Evolutionary conservation across 768 basidiomycete genomes (phyloP), one percentile per base, ranked within the genome.

Genomic region (Suillus hirtellus): DNA sequence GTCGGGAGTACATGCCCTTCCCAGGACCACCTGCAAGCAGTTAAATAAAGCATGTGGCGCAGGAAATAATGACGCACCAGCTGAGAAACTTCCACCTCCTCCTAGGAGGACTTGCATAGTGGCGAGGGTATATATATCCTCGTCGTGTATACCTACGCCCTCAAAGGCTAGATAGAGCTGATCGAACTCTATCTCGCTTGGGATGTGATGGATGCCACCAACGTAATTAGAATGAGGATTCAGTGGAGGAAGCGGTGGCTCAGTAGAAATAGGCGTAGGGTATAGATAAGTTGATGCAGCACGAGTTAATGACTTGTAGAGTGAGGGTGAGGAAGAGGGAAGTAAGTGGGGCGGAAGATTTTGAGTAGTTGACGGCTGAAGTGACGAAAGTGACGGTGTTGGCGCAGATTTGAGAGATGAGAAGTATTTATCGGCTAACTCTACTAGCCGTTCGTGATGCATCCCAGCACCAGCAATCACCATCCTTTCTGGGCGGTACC

Each of bases 1-100:
- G 79, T 31, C 96, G 89, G 40, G 95, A 95, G 82, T 97, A 99
- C 96, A 99, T 99, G 69, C 96, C 96, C 80, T 99, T 99, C 17
- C 96, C 96, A 2, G 96, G 96, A 4, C 96, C 96, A 66, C 96
- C 95, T 84, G 69, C 3, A 8, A 27, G 59, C 58, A 43, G 60
- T 68, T 60, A 61, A 58, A 60, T 59, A 40, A 61, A 46, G 60
- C 52, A 59, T 50, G 7, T 24, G 38, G 55, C 40, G 8, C 42
- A 10, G 27, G 21, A 7, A 59, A 24, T 35, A 63, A 52, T 40
- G 10, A 66, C 79, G 46, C 68, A 88, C 87, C 92, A 17, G 96
- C 96, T 42, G 95, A 97, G 82, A 99, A 99, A 73, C 89, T 92
- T 19, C 95, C 95, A 9, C 96, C 96, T 1, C 96, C 96, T 38